These are phyloP conservation scores for Leptographium galeiforme DNA, from an alignment of 2,329 filamentous ascomycete species.

Conservation along the genomic window DNA sequence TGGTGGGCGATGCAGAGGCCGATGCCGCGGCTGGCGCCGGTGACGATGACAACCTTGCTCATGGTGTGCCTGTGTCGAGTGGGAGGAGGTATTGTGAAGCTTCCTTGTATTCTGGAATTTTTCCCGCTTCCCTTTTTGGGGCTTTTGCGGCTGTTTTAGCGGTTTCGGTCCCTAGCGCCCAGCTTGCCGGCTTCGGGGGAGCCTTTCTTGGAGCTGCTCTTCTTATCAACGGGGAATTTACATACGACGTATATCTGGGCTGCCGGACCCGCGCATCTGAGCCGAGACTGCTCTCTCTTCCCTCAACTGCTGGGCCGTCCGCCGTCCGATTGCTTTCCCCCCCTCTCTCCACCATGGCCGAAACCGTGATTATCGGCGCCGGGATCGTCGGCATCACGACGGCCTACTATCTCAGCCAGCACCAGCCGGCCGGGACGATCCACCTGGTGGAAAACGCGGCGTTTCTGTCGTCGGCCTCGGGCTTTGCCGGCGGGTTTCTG, in stretches of 20 bases:
- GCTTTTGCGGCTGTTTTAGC: background rate
- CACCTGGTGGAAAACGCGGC: slow-evolving; percentile 35
- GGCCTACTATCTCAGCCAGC: slow-evolving; percentile 55
- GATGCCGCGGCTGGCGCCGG: slow-evolving; percentile 50
- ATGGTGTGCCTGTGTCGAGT: slow-evolving; percentile 2
- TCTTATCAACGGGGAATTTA: too few relatives aligned
- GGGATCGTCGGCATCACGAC: slow-evolving; percentile 59
- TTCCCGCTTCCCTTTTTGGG: background rate
- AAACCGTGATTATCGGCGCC: slow-evolving; percentile 53
- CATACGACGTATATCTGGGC: too few relatives aligned
- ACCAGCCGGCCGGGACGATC: slow-evolving; percentile 27
- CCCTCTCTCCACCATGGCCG: slow-evolving; percentile 21
- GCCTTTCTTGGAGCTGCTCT: background rate
- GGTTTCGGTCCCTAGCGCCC: background rate
- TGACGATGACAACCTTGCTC: slow-evolving; percentile 52
- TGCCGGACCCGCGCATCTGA: too few relatives aligned
- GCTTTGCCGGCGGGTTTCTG: slow-evolving; percentile 61
- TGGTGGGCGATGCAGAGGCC: slow-evolving; percentile 41
- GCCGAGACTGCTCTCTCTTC: too few relatives aligned
- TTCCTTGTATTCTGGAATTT: background rate
- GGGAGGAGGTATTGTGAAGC: background rate
- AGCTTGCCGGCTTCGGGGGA: background rate
- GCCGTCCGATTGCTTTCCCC: too few relatives aligned
- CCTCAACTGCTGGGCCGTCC: too few relatives aligned
- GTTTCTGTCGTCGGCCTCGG: slow-evolving; percentile 62